phyloP scores from a whole-genome alignment of 2,329 filamentous ascomycete species.

The Pseudonectria buxi region DNA sequence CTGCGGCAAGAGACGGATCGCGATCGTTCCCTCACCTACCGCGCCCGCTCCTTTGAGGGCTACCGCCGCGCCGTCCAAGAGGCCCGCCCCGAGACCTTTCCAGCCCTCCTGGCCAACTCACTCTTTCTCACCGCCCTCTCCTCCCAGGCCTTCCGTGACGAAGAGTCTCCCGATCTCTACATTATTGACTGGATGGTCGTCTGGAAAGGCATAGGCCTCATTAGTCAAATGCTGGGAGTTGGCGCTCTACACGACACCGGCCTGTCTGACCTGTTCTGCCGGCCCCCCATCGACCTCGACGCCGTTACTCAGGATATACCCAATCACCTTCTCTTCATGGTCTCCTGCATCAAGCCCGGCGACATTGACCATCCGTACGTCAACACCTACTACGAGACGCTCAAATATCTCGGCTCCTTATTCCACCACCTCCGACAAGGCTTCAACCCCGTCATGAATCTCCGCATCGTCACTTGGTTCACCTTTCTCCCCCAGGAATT shows the following conservation, averaged over 20 bases:
- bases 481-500: constrained; percentile 43
- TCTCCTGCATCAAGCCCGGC: constrained; percentile 35
- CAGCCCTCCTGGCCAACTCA: constrained; percentile 45
- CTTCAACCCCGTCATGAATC: constrained; percentile 36
- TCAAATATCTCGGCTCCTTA: constrained; percentile 45
- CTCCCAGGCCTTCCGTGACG: constrained; percentile 44
- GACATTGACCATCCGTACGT: constrained; percentile 36
- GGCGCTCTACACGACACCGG: constrained; percentile 32
- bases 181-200: constrained; percentile 51
- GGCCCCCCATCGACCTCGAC: constrained; percentile 42
- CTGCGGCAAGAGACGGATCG: constrained; percentile 32
- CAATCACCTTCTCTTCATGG: constrained; percentile 42
- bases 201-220: constrained; percentile 46
- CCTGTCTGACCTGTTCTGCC: constrained; percentile 40
- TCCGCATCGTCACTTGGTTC: constrained; percentile 47
- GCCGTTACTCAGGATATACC: constrained; percentile 36
- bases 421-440: constrained; percentile 42
- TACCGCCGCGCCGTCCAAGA: constrained; percentile 45
- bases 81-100: constrained; percentile 38
- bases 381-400: constrained; percentile 37
- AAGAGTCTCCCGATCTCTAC: constrained; percentile 37
- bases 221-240: constrained; percentile 32
- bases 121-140: constrained; percentile 45
- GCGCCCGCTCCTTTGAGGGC: constrained; percentile 42
- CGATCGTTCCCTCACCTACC: constrained; percentile 36